Percentiles rank a stretch among this genome's conserved stretches.
These are phyloP conservation scores for Pythium folliculosum DNA, from an alignment of 352 stramenopile genomes.

Conservation along the genomic window DNA sequence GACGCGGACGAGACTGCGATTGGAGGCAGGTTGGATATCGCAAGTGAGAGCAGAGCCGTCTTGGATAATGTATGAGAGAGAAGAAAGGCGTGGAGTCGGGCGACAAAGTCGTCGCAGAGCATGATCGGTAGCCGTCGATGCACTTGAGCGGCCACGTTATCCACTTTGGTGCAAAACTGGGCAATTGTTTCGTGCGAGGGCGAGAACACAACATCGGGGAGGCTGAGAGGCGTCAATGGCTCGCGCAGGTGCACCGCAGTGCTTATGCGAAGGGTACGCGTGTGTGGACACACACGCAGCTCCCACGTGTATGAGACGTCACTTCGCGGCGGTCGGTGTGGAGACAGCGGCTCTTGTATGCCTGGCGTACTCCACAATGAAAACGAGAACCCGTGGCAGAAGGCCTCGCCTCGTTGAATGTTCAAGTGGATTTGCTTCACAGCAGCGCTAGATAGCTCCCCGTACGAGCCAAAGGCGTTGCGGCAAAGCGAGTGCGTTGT, in stretches of 20 bases:
- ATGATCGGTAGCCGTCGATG: neutral
- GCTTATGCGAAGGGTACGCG: neutral
- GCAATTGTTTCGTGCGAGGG: neutral
- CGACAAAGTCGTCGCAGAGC: neutral
- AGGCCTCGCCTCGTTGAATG: slow-evolving; percentile 14
- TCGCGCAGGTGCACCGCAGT: neutral
- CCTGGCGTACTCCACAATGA: slow-evolving; percentile 31
- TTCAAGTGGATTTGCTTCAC: slow-evolving; percentile 56
- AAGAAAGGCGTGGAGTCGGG: neutral
- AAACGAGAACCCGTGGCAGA: slow-evolving; percentile 49
- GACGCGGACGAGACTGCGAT: neutral
- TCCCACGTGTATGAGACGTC: neutral
- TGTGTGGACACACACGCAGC: neutral
- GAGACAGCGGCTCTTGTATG: neutral
- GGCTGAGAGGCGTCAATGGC: neutral
- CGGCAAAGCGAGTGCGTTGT: slow-evolving; percentile 31
- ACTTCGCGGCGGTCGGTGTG: neutral
- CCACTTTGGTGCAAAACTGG: neutral
- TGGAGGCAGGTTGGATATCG: neutral
- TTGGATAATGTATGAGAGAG: neutral
- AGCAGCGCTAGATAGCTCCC: slow-evolving; percentile 38
- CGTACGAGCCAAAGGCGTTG: slow-evolving; percentile 37
- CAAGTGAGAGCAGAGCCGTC: neutral
- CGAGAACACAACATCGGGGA: neutral
- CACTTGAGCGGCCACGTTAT: neutral